These are phyloP conservation scores for Massariosphaeria phaeospora DNA, from an alignment of 495 filamentous ascomycete genomes.

Conservation along the genomic window DNA sequence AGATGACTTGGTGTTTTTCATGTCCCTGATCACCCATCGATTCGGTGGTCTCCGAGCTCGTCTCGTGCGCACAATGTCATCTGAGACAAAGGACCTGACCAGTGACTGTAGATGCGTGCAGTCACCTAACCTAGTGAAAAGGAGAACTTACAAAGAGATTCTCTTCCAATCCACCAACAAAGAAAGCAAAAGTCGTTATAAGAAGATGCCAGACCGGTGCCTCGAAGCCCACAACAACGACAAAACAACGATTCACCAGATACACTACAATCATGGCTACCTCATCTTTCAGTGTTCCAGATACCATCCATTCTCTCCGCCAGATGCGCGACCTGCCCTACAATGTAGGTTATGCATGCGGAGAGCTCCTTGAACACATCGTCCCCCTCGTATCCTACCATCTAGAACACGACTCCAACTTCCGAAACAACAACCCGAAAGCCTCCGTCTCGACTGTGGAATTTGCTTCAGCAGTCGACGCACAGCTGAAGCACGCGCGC, in stretches of 20 bases:
- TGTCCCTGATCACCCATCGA: too few relatives aligned
- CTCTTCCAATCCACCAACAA: too few relatives aligned
- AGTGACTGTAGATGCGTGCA: too few relatives aligned
- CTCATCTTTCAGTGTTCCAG: not conserved
- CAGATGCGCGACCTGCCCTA: not conserved
- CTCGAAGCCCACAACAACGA: too few relatives aligned
- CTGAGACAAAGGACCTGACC: too few relatives aligned
- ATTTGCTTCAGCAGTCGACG: slow-evolving; percentile 6
- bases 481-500: not conserved
- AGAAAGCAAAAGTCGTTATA: too few relatives aligned
- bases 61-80: too few relatives aligned
- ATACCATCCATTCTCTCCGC: not conserved
- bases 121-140: too few relatives aligned
- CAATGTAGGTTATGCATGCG: not conserved
- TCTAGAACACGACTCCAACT: not conserved
- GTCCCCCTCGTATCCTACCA: not conserved
- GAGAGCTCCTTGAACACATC: slow-evolving; percentile 2
- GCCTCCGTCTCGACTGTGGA: not conserved
- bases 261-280: not conserved
- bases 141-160: too few relatives aligned
- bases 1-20: too few relatives aligned
- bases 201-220: too few relatives aligned
- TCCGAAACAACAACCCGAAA: not conserved
- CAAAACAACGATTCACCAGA: not conserved
- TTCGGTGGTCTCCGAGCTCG: too few relatives aligned